Base-by-base conservation (phyloP, 192 early-diverging fungal species). In the Radiomyces spectabilis region DNA sequence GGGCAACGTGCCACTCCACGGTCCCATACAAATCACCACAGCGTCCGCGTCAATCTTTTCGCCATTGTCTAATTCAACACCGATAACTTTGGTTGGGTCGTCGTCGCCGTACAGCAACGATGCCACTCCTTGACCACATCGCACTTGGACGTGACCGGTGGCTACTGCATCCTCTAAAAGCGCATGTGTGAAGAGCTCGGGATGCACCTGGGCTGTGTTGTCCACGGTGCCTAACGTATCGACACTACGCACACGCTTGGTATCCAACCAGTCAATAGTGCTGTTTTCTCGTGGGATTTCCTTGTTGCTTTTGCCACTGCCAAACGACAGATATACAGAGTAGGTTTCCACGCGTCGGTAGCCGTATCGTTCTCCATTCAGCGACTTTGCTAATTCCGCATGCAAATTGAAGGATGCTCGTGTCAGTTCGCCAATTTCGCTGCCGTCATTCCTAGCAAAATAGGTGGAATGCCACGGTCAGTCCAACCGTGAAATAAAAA, bases 1-100 rank as follows among this genome's bases (percentile, higher is more conserved):
- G 8, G 34, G 18, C 4, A 64, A 51, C 13, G 29, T 31, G 5
- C 51, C 62, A 30, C 55, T 59, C 74, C 74, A 76, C 18, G 74
- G 74, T 16, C 74, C 74, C 61, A 76, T 65, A 8, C 65, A 65
- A 15, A 76, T 31, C 13, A 76, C 55, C 15, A 72, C 61, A 22
- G 46, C 46, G 41, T 75, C 71, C 3, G 38, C 68, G 4, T 39
- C 13, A 26, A 72, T 35, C 21, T 26, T 50, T 21, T 32, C 45
- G 24, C 66, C 55, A 40, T 55, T 55, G 2, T 65, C 57, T 25
- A 67, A 24, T 15, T 31, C 5, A 1, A 73, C 57, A n/a, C 66
- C 67, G 33, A 24, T 65, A 5, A 65, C 41, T 12, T 33, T 16
- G 13, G 42, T 45, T 0, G 16, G 13, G 22, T 32, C 24, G 5